A percentile compares a stretch with the other conserved stretches of the same genome.
phyloP scores from a whole-genome alignment of 139 green algal species.

The Tetraselmis chui region DNA sequence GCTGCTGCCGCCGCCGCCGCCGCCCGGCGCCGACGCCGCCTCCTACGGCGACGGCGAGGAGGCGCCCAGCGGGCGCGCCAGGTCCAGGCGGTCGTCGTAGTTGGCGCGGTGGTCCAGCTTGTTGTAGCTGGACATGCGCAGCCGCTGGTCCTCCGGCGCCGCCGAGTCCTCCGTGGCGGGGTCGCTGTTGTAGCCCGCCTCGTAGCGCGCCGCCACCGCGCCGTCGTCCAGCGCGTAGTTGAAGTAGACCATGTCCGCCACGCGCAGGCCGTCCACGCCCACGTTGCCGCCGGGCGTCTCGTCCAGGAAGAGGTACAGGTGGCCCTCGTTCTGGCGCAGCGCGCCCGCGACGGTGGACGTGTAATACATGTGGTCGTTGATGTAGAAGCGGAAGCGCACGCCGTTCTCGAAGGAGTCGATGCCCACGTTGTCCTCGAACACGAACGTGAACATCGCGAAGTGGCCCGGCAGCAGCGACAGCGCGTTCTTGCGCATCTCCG shows the following conservation, averaged over 20 bases:
- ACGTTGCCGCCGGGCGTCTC: background rate
- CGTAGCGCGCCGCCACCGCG: background rate
- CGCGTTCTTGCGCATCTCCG: slow-evolving; percentile 5
- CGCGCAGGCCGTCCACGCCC: background rate
- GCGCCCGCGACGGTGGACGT: background rate
- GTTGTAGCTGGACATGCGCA: background rate
- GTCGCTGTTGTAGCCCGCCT: background rate
- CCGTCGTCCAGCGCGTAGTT: background rate
- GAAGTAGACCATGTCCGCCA: background rate
- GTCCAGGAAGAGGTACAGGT: background rate
- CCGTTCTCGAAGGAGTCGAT: slow-evolving; percentile 19
- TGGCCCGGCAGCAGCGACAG: slow-evolving; percentile 7
- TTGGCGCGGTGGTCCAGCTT: background rate
- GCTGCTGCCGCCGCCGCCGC: no score
- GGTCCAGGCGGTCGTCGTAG: background rate
- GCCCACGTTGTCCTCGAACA: slow-evolving; percentile 19
- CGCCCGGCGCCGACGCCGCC: no score
- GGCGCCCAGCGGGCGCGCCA: background rate
- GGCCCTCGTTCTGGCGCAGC: background rate
- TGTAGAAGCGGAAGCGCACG: slow-evolving; percentile 9
- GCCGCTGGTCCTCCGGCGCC: background rate
- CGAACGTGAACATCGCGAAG: slow-evolving; percentile 14
- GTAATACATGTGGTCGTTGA: slow-evolving; percentile 16
- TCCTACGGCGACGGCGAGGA: no score
- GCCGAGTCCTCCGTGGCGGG: background rate